Conservation (phyloP, 768 basidiomycete genomes). For the Vararia minispora region DNA sequence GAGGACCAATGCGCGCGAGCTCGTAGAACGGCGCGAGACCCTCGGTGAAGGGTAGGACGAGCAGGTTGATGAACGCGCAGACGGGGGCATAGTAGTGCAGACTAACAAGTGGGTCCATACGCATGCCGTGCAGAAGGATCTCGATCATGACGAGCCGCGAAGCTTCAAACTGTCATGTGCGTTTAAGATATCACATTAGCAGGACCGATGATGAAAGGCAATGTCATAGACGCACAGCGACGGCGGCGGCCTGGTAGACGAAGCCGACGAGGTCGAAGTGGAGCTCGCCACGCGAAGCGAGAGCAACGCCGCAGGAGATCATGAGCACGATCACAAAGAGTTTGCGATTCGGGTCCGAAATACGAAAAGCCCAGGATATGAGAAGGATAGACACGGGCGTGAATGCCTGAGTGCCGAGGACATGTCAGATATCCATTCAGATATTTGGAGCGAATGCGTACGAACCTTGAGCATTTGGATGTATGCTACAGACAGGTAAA, state of each 20-base stretch:
- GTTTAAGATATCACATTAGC: not conserved
- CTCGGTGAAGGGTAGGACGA: slow-evolving; percentile 85
- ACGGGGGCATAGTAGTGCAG: slow-evolving; percentile 96
- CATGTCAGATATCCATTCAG: not conserved
- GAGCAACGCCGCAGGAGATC: slow-evolving; percentile 84
- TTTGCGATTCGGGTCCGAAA: slow-evolving; percentile 77
- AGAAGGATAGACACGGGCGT: slow-evolving; percentile 82
- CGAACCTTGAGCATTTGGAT: slow-evolving; percentile 93
- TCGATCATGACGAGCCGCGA: slow-evolving; percentile 95
- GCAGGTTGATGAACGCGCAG: slow-evolving; percentile 81
- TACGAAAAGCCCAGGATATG: slow-evolving; percentile 85
- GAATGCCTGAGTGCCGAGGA: slow-evolving; percentile 55
- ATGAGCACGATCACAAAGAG: slow-evolving; percentile 77
- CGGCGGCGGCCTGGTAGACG: slow-evolving; percentile 77
- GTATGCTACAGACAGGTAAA: slow-evolving; percentile 85
- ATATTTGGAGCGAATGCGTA: not conserved
- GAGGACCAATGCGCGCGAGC: slow-evolving; percentile 36
- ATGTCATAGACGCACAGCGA: slow-evolving; percentile 45
- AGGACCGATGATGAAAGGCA: not conserved
- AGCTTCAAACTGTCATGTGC: slow-evolving; percentile 64
- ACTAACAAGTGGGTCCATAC: slow-evolving; percentile 96
- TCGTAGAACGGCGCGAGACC: slow-evolving; percentile 80
- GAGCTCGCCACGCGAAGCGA: slow-evolving; percentile 85
- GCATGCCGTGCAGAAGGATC: slow-evolving; percentile 84
- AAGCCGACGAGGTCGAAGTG: slow-evolving; percentile 83